Evolutionary conservation across 2,329 filamentous ascomycete species (phyloP).

Genomic region (Sarocladium oryzae): DNA sequence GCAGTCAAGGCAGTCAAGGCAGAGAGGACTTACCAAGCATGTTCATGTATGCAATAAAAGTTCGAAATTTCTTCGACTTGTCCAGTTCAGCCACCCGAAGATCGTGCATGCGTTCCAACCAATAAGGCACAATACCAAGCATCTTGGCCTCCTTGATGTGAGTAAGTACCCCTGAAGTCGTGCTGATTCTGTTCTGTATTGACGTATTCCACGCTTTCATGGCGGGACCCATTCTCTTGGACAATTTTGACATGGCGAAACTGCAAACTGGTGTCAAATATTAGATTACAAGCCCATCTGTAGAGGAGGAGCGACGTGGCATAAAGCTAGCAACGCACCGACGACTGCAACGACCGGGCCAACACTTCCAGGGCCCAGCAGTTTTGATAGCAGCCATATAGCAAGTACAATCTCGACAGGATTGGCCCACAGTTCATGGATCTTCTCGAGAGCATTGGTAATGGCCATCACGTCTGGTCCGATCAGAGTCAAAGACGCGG

Average conservation of each 20-base stretch:
- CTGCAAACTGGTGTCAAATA: not conserved
- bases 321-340: no score
- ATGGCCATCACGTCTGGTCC: slow-evolving; percentile 36
- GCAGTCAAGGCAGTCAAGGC: no score
- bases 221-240: not conserved
- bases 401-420: slow-evolving; percentile 30
- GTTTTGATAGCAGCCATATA: slow-evolving; percentile 24
- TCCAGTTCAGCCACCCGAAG: slow-evolving; percentile 31
- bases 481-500: slow-evolving; percentile 37
- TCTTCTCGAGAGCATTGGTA: slow-evolving; percentile 16
- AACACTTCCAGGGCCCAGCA: not conserved
- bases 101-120: slow-evolving; percentile 5
- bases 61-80: slow-evolving; percentile 29
- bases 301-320: no score
- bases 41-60: slow-evolving; percentile 25
- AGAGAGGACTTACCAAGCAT: slow-evolving; percentile 20
- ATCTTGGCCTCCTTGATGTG: not conserved
- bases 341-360: not conserved
- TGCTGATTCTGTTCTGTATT: not conserved
- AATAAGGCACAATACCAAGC: not conserved
- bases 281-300: no score
- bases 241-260: not conserved
- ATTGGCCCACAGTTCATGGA: slow-evolving; percentile 32
- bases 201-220: not conserved
- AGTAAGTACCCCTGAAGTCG: not conserved